Evolutionary conservation across 345 rosid genomes (phyloP).

Genomic region (Isatis tinctoria): DNA sequence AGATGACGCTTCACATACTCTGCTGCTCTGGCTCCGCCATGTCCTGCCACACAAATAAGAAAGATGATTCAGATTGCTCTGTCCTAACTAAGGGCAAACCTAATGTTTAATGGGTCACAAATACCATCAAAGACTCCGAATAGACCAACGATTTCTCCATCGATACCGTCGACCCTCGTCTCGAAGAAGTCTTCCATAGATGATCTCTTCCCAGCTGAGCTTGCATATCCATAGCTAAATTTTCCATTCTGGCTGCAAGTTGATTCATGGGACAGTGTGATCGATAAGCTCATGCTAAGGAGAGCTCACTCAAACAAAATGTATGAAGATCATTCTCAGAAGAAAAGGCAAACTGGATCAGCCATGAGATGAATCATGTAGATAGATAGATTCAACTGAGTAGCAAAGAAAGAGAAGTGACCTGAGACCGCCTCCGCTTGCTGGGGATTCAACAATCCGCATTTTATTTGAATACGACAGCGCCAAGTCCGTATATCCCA

Average conservation of each 20-base stretch:
- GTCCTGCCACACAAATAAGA: conserved; percentile 50
- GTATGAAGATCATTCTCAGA: background rate
- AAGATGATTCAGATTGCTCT: background rate
- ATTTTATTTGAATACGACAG: conserved; percentile 16
- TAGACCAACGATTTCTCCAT: conserved; percentile 92
- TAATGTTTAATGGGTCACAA: background rate
- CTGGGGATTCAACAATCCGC: conserved; percentile 56
- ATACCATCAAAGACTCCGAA: conserved; percentile 99
- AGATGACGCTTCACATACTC: conserved; percentile 93
- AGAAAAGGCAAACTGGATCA: no score
- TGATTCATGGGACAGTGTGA: background rate
- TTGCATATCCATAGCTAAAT: conserved; percentile 98
- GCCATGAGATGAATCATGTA: no score
- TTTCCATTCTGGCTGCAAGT: conserved; percentile 78
- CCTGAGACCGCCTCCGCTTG: conserved; percentile 96
- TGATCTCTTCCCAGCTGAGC: conserved; percentile 93
- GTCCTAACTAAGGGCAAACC: background rate
- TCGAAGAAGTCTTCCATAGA: conserved; percentile 99
- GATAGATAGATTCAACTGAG: no score
- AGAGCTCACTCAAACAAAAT: background rate
- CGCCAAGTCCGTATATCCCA: conserved; percentile 31
- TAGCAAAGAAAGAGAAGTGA: conserved; percentile 3
- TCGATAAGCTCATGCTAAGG: background rate
- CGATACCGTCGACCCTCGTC: conserved; percentile 87
- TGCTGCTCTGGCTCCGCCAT: conserved; percentile 98